phyloP scores from a whole-genome alignment of 495 filamentous ascomycete genomes.

The Chlorociboria aeruginascens region DNA sequence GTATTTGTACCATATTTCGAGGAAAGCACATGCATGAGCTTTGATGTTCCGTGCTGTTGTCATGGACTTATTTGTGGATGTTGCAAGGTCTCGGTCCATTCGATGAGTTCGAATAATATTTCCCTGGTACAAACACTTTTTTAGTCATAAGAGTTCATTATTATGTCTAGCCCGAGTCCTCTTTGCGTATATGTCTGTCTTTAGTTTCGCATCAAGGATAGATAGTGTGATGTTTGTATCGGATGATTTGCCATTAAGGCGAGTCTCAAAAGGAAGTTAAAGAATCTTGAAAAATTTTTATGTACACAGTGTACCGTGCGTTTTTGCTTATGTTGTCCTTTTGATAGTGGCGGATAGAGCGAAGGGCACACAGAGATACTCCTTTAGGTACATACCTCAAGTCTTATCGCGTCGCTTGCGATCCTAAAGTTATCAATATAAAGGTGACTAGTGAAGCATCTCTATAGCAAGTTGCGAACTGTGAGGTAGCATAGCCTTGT shows the following conservation, averaged over 20 bases:
- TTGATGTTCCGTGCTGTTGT: background rate
- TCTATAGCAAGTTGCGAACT: too few relatives aligned
- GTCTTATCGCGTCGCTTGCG: background rate
- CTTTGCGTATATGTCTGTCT: background rate
- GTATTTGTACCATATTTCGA: background rate
- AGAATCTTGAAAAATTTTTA: background rate
- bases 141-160: background rate
- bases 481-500: too few relatives aligned
- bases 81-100: background rate
- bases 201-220: too few relatives aligned
- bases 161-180: background rate
- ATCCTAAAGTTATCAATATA: too few relatives aligned
- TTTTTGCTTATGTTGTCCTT: too few relatives aligned
- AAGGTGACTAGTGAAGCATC: too few relatives aligned
- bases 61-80: background rate
- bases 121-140: background rate
- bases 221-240: too few relatives aligned
- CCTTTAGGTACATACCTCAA: background rate
- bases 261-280: background rate
- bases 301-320: background rate
- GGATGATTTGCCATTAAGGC: too few relatives aligned
- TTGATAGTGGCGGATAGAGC: too few relatives aligned
- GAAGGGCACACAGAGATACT: too few relatives aligned
- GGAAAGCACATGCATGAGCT: background rate
- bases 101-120: background rate